Evolutionary conservation across 2,329 filamentous ascomycete species (phyloP), one percentile per base, ranked within the genome.

Genomic region (Talaromyces rugulosus): DNA sequence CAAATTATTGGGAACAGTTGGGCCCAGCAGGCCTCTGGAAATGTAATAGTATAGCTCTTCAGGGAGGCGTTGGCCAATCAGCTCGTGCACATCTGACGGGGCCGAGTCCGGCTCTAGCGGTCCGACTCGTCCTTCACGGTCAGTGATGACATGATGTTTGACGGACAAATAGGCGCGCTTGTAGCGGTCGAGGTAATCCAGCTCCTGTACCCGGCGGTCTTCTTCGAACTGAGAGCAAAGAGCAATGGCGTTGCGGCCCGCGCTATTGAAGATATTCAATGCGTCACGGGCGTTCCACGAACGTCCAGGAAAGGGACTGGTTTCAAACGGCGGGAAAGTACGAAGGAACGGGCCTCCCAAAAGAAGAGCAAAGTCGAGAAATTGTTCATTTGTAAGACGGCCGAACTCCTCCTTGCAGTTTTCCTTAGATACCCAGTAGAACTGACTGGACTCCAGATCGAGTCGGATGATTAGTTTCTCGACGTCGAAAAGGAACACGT

Each of bases 1-100:
- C 68, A 96, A 86, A 84, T 88, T 94, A 73, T 89, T 91, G 12
- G 96, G 83, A 42, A 96, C 82, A 55, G 91, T 87, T 28, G 92
- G 83, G 31, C 91, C 87, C 66, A 98, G 86, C 51, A 97, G 80
- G 36, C 92, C 95, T 58, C 85, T 88, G 62, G 92, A 92, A 56
- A 97, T 82, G 74, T 98, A 98, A 75, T 92, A 90, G 73, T 94
- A 93, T 18, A 98, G 82, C 76, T 99, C 95, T 47, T 92, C 87
- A 0, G 95, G 92, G 5, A 99, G 82, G 63, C 93, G 89, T 63
- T 96, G 86, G n/a, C 92, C 92, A 64, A 97, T 86, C 72, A 97
- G 93, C 70, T 94, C 89, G 72, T 96, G 91, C 66, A 95, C 88
- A 72, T 98, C 93, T 53, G 84, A 85, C 2, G 95, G 93, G 23